Evolutionary conservation across 2,329 filamentous ascomycete species (phyloP).

Genomic region (Raffaelea albimanens): DNA sequence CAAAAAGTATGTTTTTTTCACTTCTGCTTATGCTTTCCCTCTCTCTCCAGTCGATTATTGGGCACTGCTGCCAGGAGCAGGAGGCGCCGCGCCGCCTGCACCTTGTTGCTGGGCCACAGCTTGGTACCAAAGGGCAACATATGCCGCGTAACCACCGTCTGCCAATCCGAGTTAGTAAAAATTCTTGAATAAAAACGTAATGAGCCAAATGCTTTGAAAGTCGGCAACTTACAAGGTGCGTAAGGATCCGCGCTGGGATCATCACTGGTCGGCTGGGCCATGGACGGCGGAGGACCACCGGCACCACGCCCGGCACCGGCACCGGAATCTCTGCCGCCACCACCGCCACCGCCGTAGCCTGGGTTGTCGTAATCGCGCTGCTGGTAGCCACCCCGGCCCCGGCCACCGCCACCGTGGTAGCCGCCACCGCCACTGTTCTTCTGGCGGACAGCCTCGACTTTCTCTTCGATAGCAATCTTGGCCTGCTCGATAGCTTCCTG

Average conservation of each 20-base stretch:
- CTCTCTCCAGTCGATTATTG: too few species aligned
- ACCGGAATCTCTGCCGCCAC: conserved; percentile 32
- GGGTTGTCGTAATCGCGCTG: conserved; percentile 48
- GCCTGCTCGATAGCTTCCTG: conserved; percentile 70
- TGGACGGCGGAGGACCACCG: conserved; percentile 36
- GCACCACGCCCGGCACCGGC: conserved; percentile 25
- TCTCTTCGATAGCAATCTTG: conserved; percentile 80
- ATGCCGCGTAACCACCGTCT: conserved; percentile 76
- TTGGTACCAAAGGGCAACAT: conserved; percentile 73
- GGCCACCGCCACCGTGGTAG: conserved; percentile 29
- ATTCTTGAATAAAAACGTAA: not conserved
- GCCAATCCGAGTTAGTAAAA: conserved; percentile 16
- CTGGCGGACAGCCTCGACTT: conserved; percentile 71
- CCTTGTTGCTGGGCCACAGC: conserved; percentile 34
- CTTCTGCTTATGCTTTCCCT: too few species aligned
- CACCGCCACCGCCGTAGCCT: conserved; percentile 26
- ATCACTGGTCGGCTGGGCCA: conserved; percentile 30
- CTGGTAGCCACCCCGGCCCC: conserved; percentile 31
- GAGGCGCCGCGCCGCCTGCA: conserved; percentile 6
- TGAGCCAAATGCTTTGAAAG: too few species aligned
- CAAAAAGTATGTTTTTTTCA: too few species aligned
- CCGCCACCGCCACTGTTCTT: conserved; percentile 41
- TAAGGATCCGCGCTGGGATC: conserved; percentile 57
- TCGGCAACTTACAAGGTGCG: conserved; percentile 59
- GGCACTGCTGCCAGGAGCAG: conserved; percentile 5